Conservation (phyloP, 2,329 filamentous ascomycete genomes). For the Ophiognomonia clavigignenti-juglandacearum region DNA sequence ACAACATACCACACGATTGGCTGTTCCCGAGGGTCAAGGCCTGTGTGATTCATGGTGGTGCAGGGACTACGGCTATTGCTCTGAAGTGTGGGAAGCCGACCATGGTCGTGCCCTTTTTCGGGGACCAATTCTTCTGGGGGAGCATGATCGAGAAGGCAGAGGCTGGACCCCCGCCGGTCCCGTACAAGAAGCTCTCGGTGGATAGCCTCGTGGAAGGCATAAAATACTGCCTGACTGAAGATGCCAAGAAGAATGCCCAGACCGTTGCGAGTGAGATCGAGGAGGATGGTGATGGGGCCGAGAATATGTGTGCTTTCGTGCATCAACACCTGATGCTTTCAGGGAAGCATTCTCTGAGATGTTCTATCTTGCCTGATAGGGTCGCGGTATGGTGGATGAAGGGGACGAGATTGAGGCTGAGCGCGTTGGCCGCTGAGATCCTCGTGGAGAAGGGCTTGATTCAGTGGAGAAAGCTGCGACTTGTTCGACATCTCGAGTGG, state of each 20-base stretch:
- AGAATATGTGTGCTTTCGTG: slow-evolving; percentile 64
- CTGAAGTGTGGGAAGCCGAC: slow-evolving; percentile 67
- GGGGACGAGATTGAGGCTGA: slow-evolving; percentile 54
- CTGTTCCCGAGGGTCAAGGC: slow-evolving; percentile 63
- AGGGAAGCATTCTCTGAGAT: slow-evolving; percentile 54
- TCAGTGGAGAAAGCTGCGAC: slow-evolving; percentile 57
- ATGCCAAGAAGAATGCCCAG: slow-evolving; percentile 52
- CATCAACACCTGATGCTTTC: slow-evolving; percentile 53
- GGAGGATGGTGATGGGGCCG: slow-evolving; percentile 60
- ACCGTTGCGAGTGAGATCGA: slow-evolving; percentile 59
- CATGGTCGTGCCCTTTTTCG: slow-evolving; percentile 76
- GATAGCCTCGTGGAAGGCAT: slow-evolving; percentile 68
- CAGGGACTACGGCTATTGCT: slow-evolving; percentile 70
- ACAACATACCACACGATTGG: slow-evolving; percentile 74
- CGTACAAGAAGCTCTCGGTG: slow-evolving; percentile 60
- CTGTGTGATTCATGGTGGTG: slow-evolving; percentile 72
- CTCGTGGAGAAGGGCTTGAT: slow-evolving; percentile 57
- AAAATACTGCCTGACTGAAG: slow-evolving; percentile 57
- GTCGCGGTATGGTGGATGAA: slow-evolving; percentile 64
- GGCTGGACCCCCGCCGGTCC: slow-evolving; percentile 62
- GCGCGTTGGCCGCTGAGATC: slow-evolving; percentile 60
- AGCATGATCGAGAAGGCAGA: slow-evolving; percentile 59
- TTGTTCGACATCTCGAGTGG: slow-evolving; percentile 66
- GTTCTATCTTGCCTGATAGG: slow-evolving; percentile 58
- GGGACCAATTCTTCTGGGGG: slow-evolving; percentile 77